These are phyloP conservation scores for Aureobasidium sp. DNA, from an alignment of 2,329 filamentous ascomycete species.

Conservation along the genomic window DNA sequence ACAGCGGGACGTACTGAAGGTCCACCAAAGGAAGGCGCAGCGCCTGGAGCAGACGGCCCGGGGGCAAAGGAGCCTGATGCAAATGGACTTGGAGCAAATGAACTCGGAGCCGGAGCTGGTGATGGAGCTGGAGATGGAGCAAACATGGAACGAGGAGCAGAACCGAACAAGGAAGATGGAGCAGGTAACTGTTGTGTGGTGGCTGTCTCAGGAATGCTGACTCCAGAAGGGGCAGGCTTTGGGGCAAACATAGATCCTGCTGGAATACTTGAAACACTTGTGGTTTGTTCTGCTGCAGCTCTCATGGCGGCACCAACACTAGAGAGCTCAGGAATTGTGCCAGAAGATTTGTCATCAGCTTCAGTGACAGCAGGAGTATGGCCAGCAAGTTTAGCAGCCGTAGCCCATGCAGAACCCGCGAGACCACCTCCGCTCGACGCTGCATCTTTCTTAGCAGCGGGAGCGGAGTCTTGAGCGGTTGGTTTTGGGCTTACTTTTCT, in stretches of 20 bases:
- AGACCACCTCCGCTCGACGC: not conserved
- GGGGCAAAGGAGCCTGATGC: too few species aligned
- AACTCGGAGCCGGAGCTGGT: not conserved
- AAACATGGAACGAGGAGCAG: not conserved
- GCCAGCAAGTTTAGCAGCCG: not conserved
- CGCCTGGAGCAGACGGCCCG: too few species aligned
- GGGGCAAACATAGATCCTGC: not conserved
- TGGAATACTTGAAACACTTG: not conserved
- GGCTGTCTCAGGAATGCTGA: not conserved
- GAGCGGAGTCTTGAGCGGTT: not conserved
- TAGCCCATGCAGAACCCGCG: not conserved
- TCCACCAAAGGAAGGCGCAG: too few species aligned
- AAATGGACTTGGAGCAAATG: too few species aligned
- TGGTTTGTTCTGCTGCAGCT: not conserved
- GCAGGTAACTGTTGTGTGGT: not conserved
- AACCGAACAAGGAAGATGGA: not conserved
- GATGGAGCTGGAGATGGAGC: not conserved
- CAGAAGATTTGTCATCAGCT: not conserved
- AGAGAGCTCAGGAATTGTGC: not conserved
- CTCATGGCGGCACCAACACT: not conserved
- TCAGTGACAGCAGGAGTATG: not conserved
- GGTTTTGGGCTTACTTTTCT: not conserved
- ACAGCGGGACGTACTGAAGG: too few species aligned
- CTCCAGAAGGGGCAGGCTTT: not conserved
- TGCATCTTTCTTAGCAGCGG: not conserved